These are phyloP conservation scores for Paramecium sonneborni DNA, from an alignment of 73 alveolate genomes.

Conservation along the genomic window DNA sequence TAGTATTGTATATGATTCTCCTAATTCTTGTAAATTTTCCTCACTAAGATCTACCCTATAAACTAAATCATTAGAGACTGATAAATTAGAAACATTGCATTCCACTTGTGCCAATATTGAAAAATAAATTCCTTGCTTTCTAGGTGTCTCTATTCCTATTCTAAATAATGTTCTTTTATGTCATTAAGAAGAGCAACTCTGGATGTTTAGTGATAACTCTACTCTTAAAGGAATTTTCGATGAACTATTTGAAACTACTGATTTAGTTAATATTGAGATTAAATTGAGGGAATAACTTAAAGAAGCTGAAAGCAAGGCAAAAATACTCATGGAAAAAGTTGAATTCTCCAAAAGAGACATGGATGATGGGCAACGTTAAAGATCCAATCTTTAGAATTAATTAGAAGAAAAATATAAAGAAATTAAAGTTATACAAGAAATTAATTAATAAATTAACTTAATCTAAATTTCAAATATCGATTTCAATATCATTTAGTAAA, in stretches of 20 bases:
- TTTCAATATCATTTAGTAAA: not conserved
- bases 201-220: slow-evolving; percentile 97
- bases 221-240: slow-evolving; percentile 95
- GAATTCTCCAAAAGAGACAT: slow-evolving; percentile 82
- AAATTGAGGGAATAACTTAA: slow-evolving; percentile 81
- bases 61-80: not conserved
- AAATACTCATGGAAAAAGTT: slow-evolving; percentile 77
- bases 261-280: slow-evolving; percentile 86
- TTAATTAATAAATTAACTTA: not conserved
- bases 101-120: slow-evolving; percentile 80
- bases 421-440: not conserved
- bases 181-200: slow-evolving; percentile 95
- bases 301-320: slow-evolving; percentile 77
- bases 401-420: slow-evolving; percentile 55
- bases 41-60: slow-evolving; percentile 26
- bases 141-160: slow-evolving; percentile 93
- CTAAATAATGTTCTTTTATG: slow-evolving; percentile 96
- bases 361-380: slow-evolving; percentile 71
- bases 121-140: slow-evolving; percentile 84
- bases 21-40: not conserved
- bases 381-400: slow-evolving; percentile 69
- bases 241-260: slow-evolving; percentile 95
- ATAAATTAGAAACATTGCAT: slow-evolving; percentile 14
- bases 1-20: not conserved
- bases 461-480: not conserved